These are phyloP conservation scores for Neofusicoccum laricinum DNA, from an alignment of 2,329 filamentous ascomycete genomes.

Conservation along the genomic window DNA sequence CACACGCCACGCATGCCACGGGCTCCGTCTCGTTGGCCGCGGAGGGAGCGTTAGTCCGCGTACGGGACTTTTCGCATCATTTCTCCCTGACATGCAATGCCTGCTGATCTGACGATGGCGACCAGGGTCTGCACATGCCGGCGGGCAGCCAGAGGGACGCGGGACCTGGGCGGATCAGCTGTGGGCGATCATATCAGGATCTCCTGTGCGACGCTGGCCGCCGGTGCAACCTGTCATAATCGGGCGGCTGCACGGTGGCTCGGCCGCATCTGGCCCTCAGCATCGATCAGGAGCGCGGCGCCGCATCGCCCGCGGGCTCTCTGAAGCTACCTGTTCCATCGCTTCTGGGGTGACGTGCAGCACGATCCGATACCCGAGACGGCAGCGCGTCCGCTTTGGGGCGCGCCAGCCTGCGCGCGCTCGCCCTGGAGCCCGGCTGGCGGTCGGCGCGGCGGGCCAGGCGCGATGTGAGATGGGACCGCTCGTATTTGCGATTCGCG, in stretches of 20 bases:
- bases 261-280: conserved; percentile 17
- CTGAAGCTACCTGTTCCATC: conserved; percentile 14
- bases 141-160: background rate
- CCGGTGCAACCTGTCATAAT: conserved; percentile 15
- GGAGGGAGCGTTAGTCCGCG: background rate
- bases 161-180: conserved; percentile 10
- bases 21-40: background rate
- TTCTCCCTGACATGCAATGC: conserved; percentile 15
- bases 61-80: conserved; percentile 2
- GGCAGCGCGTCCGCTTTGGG: conserved; percentile 5
- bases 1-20: background rate
- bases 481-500: conserved; percentile 9
- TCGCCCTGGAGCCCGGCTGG: conserved; percentile 14
- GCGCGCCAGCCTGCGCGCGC: conserved; percentile 6
- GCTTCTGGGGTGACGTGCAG: conserved; percentile 15
- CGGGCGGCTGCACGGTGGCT: conserved; percentile 9
- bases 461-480: conserved; percentile 8
- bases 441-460: background rate
- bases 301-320: background rate
- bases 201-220: conserved; percentile 1
- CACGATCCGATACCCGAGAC: conserved; percentile 18
- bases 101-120: conserved; percentile 10
- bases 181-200: conserved; percentile 7
- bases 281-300: conserved; percentile 14
- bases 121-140: conserved; percentile 16